A percentile compares a stretch with the other conserved stretches of the same genome.
Conservation (phyloP, 2,329 filamentous ascomycete genomes). For the Cytospora paraplurivora region DNA sequence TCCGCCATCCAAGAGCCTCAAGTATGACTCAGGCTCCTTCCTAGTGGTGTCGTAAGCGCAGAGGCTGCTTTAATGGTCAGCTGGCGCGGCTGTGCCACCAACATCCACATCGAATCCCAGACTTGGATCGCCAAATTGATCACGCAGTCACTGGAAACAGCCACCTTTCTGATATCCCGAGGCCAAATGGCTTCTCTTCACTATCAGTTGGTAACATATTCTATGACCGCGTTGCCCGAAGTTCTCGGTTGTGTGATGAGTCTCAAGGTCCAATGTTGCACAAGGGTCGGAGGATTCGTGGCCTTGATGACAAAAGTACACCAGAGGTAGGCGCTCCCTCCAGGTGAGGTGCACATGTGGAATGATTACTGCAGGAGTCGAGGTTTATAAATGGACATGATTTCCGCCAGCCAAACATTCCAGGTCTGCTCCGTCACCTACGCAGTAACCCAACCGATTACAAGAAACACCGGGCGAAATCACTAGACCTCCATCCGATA, state of each 20-base stretch:
- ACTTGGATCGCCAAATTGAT: not conserved
- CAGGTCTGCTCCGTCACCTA: too few species aligned
- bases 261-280: not conserved
- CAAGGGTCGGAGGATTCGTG: too few species aligned
- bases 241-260: too few species aligned
- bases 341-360: too few species aligned
- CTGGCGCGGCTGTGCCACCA: constrained; percentile 3
- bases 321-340: too few species aligned
- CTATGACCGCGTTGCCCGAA: not conserved
- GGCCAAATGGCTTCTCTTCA: not conserved
- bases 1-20: not conserved
- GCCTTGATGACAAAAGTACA: too few species aligned
- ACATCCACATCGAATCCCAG: not conserved
- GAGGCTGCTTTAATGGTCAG: not conserved
- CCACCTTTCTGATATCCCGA: not conserved
- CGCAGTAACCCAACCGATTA: too few species aligned
- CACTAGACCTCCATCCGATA: too few species aligned
- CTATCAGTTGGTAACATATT: not conserved
- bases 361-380: too few species aligned
- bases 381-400: too few species aligned
- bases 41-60: constrained; percentile 1
- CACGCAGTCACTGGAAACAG: not conserved
- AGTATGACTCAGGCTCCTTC: not conserved
- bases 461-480: too few species aligned
- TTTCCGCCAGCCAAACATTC: too few species aligned